phyloP scores from a whole-genome alignment of 164 flowering plant species.

The Macadamia integrifolia region DNA sequence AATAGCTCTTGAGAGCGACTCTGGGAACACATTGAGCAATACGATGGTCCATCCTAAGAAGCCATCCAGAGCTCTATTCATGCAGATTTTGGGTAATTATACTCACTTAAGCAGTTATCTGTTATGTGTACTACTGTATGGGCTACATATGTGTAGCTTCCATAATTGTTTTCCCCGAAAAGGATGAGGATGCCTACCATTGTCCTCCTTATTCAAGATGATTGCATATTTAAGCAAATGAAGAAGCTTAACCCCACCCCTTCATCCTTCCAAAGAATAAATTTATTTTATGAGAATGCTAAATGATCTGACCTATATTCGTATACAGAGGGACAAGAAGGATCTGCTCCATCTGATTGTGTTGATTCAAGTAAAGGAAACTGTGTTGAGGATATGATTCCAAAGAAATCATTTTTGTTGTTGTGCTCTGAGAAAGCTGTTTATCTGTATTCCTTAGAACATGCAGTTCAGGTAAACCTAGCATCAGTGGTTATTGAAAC shows the following conservation, averaged over 20 bases:
- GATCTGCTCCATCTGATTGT: conserved; percentile 21
- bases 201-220: background rate
- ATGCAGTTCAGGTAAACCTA: conserved; percentile 56
- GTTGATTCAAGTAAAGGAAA: conserved; percentile 25
- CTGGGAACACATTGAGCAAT: conserved; percentile 51
- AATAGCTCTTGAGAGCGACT: conserved; percentile 62
- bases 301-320: background rate
- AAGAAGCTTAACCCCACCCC: background rate
- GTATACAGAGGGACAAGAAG: conserved; percentile 41
- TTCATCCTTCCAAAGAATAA: background rate
- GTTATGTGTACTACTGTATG: too few relatives aligned
- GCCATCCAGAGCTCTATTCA: conserved; percentile 62
- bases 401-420: conserved; percentile 42
- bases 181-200: background rate
- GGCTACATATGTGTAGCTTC: too few relatives aligned
- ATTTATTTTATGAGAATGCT: background rate
- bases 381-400: conserved; percentile 23
- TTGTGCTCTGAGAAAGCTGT: conserved; percentile 82
- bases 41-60: conserved; percentile 55
- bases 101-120: background rate
- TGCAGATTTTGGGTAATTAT: conserved; percentile 60
- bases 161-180: background rate
- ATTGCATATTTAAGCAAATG: background rate
- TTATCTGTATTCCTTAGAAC: conserved; percentile 62
- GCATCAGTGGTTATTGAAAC: background rate